Conservation (phyloP, 768 basidiomycete species). For the Piloderma croceum region DNA sequence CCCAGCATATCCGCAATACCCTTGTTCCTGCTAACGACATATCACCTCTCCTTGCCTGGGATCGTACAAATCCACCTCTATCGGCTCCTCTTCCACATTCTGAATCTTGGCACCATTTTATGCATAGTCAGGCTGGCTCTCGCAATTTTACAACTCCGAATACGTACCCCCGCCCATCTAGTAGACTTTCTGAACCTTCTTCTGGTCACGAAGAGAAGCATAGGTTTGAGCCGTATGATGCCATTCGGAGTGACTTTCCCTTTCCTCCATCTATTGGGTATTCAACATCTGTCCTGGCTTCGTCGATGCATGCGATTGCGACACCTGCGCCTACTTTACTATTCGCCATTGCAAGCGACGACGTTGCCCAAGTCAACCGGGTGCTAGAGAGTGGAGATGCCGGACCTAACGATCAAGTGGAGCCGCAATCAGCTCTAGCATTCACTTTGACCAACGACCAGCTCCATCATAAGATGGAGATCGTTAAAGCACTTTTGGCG, state of each 20-base stretch:
- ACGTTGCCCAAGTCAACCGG: constrained; percentile 60
- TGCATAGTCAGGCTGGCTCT: too few relatives aligned
- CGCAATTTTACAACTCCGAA: too few relatives aligned
- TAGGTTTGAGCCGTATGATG: constrained; percentile 22
- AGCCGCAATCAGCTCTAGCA: constrained; percentile 71
- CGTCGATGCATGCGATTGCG: constrained; percentile 48
- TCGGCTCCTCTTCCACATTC: constrained; percentile 38
- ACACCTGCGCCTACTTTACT: constrained; percentile 67
- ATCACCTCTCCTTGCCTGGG: constrained; percentile 27
- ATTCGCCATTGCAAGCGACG: constrained; percentile 82
- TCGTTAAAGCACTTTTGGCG: constrained; percentile 71
- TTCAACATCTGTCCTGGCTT: constrained; percentile 24
- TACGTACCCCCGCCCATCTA: too few relatives aligned
- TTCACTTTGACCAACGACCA: constrained; percentile 72
- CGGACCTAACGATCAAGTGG: constrained; percentile 67
- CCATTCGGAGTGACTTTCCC: constrained; percentile 33
- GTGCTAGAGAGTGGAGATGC: constrained; percentile 66
- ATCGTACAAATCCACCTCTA: constrained; percentile 31
- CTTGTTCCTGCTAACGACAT: constrained; percentile 27
- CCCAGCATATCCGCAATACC: constrained; percentile 41
- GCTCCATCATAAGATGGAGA: constrained; percentile 63
- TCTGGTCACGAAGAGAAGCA: constrained; percentile 33
- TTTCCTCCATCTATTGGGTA: constrained; percentile 24
- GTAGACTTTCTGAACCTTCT: constrained; percentile 43
- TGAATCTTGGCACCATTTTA: constrained; percentile 32